phyloP scores from a whole-genome alignment of 2,329 filamentous ascomycete genomes.

The Diaporthe citrichinensis region DNA sequence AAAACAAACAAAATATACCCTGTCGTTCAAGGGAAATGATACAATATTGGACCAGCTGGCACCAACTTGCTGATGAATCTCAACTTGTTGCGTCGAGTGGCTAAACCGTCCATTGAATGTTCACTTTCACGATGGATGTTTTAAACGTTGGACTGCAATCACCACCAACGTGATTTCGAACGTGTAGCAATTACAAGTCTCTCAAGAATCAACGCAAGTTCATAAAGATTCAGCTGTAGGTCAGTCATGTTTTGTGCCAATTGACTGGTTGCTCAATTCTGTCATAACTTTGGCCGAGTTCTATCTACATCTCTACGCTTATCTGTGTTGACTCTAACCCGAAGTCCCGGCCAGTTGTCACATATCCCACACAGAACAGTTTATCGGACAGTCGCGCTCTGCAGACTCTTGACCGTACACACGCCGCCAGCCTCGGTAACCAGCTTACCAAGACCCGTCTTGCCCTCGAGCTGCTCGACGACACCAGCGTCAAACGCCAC shows the following conservation, averaged over 20 bases:
- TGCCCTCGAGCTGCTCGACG: conserved; percentile 80
- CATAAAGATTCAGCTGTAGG: not conserved
- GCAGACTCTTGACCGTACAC: conserved; percentile 87
- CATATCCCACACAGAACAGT: not conserved
- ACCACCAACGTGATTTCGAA: too few relatives aligned
- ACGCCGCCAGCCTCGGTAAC: conserved; percentile 83
- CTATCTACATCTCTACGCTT: not conserved
- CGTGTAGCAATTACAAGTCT: too few relatives aligned
- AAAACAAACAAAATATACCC: not conserved
- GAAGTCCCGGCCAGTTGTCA: not conserved
- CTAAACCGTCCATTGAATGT: not conserved
- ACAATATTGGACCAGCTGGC: not conserved
- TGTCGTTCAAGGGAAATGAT: not conserved
- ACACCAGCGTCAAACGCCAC: conserved; percentile 87
- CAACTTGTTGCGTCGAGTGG: not conserved
- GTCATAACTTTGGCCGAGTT: not conserved
- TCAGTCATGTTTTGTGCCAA: not conserved
- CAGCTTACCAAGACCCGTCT: conserved; percentile 76
- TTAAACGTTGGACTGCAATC: not conserved
- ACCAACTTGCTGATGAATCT: not conserved
- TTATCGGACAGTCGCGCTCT: conserved; percentile 87
- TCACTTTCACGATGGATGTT: not conserved
- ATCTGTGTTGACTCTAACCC: not conserved
- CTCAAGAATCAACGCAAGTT: not conserved
- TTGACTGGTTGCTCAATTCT: not conserved